These are phyloP conservation scores for Apostasia shenzhenica DNA, from an alignment of 106 monocot species.

Conservation along the genomic window DNA sequence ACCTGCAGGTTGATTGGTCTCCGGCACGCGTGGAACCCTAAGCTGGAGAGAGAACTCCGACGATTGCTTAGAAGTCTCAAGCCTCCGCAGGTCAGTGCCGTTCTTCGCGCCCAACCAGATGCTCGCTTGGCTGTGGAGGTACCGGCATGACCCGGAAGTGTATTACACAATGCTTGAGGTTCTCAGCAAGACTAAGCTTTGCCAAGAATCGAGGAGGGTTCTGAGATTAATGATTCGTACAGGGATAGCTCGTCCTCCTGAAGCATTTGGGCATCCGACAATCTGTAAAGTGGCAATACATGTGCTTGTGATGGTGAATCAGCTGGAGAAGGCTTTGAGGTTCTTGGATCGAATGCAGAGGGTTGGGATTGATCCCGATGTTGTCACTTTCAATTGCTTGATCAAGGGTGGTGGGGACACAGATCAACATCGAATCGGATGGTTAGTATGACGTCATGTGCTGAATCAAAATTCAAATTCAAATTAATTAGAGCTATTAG, in stretches of 20 bases:
- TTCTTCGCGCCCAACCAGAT: constrained; percentile 58
- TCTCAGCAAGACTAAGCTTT: constrained; percentile 69
- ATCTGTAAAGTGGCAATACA: constrained; percentile 68
- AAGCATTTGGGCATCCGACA: constrained; percentile 39
- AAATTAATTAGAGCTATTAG: too few species aligned
- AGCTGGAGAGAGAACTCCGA: constrained; percentile 56
- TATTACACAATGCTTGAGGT: constrained; percentile 67
- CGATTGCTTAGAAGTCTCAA: constrained; percentile 49
- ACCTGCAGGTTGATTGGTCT: constrained; percentile 66
- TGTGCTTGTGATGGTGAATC: constrained; percentile 61
- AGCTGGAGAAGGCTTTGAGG: constrained; percentile 56
- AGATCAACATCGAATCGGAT: too few species aligned
- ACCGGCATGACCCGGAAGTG: constrained; percentile 64
- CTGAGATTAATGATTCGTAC: constrained; percentile 77
- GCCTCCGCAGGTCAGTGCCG: constrained; percentile 45
- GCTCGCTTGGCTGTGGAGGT: constrained; percentile 69
- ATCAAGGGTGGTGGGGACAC: too few species aligned
- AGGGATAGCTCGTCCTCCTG: constrained; percentile 30
- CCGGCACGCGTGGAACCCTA: constrained; percentile 52
- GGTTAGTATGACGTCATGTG: too few species aligned
- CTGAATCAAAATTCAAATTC: too few species aligned
- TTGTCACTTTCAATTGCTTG: constrained; percentile 80
- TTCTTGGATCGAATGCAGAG: constrained; percentile 70
- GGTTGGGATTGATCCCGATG: constrained; percentile 57
- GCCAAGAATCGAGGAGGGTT: constrained; percentile 47